phyloP scores from a whole-genome alignment of 2,329 filamentous ascomycete species.

The Hymenoscyphus albidus region DNA sequence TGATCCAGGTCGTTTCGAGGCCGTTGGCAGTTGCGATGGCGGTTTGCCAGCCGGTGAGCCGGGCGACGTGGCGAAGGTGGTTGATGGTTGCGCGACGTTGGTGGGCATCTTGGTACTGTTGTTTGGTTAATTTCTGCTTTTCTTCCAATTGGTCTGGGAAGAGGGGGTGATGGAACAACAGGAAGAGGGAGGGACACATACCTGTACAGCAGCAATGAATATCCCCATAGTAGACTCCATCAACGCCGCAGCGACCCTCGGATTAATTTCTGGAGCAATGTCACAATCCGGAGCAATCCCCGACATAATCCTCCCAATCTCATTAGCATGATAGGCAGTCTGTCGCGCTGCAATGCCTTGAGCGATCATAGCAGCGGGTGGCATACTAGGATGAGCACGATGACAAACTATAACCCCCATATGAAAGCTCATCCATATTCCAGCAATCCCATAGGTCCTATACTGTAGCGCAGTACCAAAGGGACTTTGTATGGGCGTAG shows the following conservation, averaged over 20 bases:
- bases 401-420: slow-evolving; percentile 80
- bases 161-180: neutral
- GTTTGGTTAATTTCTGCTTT: slow-evolving; percentile 7
- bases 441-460: slow-evolving; percentile 79
- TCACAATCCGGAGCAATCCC: slow-evolving; percentile 54
- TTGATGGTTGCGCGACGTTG: slow-evolving; percentile 77
- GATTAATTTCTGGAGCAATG: slow-evolving; percentile 59
- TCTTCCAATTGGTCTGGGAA: neutral
- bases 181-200: slow-evolving; percentile 31
- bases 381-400: slow-evolving; percentile 83
- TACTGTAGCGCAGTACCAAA: slow-evolving; percentile 83
- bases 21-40: slow-evolving; percentile 76
- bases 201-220: slow-evolving; percentile 81
- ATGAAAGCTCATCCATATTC: slow-evolving; percentile 84
- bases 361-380: slow-evolving; percentile 79
- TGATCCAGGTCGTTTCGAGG: slow-evolving; percentile 81
- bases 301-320: slow-evolving; percentile 76
- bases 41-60: slow-evolving; percentile 83
- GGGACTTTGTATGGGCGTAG: slow-evolving; percentile 60
- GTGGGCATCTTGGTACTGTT: slow-evolving; percentile 62
- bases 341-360: slow-evolving; percentile 71
- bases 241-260: slow-evolving; percentile 72
- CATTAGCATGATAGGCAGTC: slow-evolving; percentile 67
- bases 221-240: slow-evolving; percentile 79
- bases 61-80: slow-evolving; percentile 69